Percentiles rank a stretch among this genome's conserved stretches.
Conservation (phyloP, 1,284 basidiomycete species). For the Leccinum angustisporum region DNA sequence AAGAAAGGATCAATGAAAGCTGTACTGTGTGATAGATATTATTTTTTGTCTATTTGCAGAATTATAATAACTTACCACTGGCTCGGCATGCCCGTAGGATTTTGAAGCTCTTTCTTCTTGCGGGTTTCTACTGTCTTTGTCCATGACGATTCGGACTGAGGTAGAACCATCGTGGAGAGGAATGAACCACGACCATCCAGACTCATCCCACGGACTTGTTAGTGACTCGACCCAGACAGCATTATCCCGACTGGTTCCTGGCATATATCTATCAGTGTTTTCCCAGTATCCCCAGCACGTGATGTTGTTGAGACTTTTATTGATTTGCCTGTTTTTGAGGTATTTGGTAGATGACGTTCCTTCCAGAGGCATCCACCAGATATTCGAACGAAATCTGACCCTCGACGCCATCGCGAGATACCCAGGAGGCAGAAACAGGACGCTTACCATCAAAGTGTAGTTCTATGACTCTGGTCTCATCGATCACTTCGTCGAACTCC, state of each 20-base stretch:
- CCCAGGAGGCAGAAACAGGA: slow-evolving; percentile 41
- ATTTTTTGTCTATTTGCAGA: too few species aligned
- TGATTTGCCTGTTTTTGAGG: neutral
- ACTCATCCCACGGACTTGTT: slow-evolving; percentile 16
- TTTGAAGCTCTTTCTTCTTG: slow-evolving; percentile 32
- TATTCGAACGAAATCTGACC: neutral
- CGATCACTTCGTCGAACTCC: slow-evolving; percentile 29
- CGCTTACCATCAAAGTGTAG: slow-evolving; percentile 36
- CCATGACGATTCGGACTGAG: neutral
- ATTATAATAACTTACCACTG: neutral
- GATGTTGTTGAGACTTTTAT: neutral
- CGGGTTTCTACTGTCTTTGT: slow-evolving; percentile 36
- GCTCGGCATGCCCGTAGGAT: slow-evolving; percentile 8
- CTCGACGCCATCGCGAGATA: slow-evolving; percentile 34
- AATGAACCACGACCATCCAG: neutral
- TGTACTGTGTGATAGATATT: too few species aligned
- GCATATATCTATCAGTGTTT: slow-evolving; percentile 26
- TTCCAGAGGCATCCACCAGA: neutral
- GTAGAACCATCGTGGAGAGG: neutral
- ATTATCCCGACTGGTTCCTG: slow-evolving; percentile 23
- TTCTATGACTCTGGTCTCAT: slow-evolving; percentile 39
- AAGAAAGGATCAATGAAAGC: too few species aligned
- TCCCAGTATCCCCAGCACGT: slow-evolving; percentile 51
- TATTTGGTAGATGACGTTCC: neutral
- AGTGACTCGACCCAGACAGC: slow-evolving; percentile 28